Conservation (phyloP, 257 asterid species). For the Mitragyna speciosa region DNA sequence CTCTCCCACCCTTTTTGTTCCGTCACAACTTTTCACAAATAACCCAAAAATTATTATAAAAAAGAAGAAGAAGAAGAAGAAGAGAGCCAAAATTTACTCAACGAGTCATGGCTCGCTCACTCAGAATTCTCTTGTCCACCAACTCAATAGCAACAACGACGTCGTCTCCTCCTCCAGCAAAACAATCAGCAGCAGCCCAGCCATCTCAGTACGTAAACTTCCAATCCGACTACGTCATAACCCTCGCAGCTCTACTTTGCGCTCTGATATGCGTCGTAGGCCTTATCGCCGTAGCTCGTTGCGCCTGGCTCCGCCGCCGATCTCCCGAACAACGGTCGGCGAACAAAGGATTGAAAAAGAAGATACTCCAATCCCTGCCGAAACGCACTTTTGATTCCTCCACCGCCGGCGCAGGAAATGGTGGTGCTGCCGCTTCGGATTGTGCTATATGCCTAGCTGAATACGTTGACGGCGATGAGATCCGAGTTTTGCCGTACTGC, state of each 20-base stretch:
- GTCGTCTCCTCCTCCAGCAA: background rate
- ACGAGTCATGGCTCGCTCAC: slow-evolving; percentile 21
- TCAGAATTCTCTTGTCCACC: slow-evolving; percentile 20
- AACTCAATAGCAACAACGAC: slow-evolving; percentile 12
- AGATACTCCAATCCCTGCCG: slow-evolving; percentile 46
- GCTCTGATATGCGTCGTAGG: slow-evolving; percentile 51
- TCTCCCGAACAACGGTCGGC: slow-evolving; percentile 15
- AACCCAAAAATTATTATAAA: background rate
- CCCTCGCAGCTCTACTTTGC: slow-evolving; percentile 52
- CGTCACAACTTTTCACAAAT: background rate
- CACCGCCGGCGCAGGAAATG: slow-evolving; percentile 14
- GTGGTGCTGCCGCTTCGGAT: slow-evolving; percentile 21
- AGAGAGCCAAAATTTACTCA: background rate
- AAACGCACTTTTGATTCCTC: slow-evolving; percentile 42
- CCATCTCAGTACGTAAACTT: slow-evolving; percentile 25
- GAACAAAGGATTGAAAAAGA: slow-evolving; percentile 45
- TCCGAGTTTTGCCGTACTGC: slow-evolving; percentile 57
- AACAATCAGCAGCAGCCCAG: slow-evolving; percentile 17
- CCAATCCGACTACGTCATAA: slow-evolving; percentile 49
- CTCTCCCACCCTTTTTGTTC: background rate
- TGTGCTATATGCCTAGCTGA: slow-evolving; percentile 54
- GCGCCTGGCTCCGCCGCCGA: slow-evolving; percentile 51
- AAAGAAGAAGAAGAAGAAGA: no score
- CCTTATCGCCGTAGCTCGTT: slow-evolving; percentile 48
- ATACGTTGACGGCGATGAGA: slow-evolving; percentile 52